Percentiles rank a stretch among this genome's conserved stretches.
Evolutionary conservation across 1,139 yeast species (phyloP).

Genomic region (Candida gigantensis): DNA sequence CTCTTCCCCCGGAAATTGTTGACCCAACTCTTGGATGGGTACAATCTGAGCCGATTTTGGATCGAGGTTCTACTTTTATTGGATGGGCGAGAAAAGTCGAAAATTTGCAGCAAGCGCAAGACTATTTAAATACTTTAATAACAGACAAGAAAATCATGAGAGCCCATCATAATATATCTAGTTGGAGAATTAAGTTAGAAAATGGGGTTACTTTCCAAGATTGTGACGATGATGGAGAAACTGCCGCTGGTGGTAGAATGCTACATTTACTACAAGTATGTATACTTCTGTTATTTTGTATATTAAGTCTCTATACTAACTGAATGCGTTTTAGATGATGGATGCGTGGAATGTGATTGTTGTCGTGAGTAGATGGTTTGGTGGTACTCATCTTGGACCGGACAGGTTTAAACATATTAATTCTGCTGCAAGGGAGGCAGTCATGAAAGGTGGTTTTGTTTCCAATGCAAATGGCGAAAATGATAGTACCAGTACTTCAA

Average conservation of each 20-base stretch:
- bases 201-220: conserved; percentile 68
- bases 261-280: conserved; percentile 71
- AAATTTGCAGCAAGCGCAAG: conserved; percentile 65
- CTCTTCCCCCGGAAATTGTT: conserved; percentile 4
- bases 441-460: conserved; percentile 61
- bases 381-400: conserved; percentile 90
- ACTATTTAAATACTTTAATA: conserved; percentile 50
- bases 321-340: conserved; percentile 47
- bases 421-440: conserved; percentile 82
- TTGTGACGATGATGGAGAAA: conserved; percentile 96
- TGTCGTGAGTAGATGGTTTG: conserved; percentile 90
- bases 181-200: conserved; percentile 70
- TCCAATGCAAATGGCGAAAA: conserved; percentile 15
- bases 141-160: conserved; percentile 66
- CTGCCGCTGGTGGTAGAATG: conserved; percentile 92
- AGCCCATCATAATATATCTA: conserved; percentile 80
- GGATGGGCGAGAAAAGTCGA: conserved; percentile 68
- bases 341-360: conserved; percentile 86
- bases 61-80: conserved; percentile 83
- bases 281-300: conserved; percentile 12
- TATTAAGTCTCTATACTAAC: conserved; percentile 23
- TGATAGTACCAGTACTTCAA: conserved; percentile 14
- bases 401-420: conserved; percentile 94
- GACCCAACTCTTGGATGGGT: conserved; percentile 71
- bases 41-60: conserved; percentile 72